A percentile compares a stretch with the other conserved stretches of the same genome.
Conservation (phyloP, 2,329 filamentous ascomycete genomes). For the Beauveria bassiana region DNA sequence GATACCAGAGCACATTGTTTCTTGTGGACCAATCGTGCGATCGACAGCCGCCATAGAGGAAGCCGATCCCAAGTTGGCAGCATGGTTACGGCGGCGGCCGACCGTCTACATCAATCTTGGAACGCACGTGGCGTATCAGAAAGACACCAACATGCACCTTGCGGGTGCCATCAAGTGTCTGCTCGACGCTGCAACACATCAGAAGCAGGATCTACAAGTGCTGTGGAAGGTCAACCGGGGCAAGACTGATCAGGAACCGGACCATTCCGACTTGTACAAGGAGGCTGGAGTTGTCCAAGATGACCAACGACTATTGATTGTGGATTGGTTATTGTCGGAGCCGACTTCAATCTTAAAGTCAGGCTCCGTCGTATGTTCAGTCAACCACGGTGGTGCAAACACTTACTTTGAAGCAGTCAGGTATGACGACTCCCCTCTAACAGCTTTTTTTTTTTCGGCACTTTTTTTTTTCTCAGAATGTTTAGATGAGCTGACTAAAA, state of each 20-base stretch:
- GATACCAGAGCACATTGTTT: slow-evolving; percentile 21
- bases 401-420: slow-evolving; percentile 36
- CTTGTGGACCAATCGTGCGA: slow-evolving; percentile 38
- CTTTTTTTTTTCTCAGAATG: background rate
- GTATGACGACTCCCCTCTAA: slow-evolving; percentile 21
- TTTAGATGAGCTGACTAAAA: background rate
- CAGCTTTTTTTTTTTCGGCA: background rate
- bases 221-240: slow-evolving; percentile 24
- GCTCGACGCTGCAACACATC: background rate
- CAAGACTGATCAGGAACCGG: slow-evolving; percentile 8
- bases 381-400: slow-evolving; percentile 34
- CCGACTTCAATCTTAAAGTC: slow-evolving; percentile 26
- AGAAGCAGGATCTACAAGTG: slow-evolving; percentile 10
- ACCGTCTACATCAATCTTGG: slow-evolving; percentile 43
- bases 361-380: slow-evolving; percentile 25
- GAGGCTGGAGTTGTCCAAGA: slow-evolving; percentile 12
- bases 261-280: slow-evolving; percentile 12
- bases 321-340: slow-evolving; percentile 24
- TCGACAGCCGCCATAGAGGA: slow-evolving; percentile 27
- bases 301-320: slow-evolving; percentile 15
- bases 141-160: slow-evolving; percentile 20
- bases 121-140: slow-evolving; percentile 24
- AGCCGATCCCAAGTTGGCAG: slow-evolving; percentile 33
- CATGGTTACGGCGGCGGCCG: slow-evolving; percentile 33
- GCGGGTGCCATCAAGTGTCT: slow-evolving; percentile 15